Conservation (phyloP, 1,284 basidiomycete species). For the Ceratobasidium sp. region DNA sequence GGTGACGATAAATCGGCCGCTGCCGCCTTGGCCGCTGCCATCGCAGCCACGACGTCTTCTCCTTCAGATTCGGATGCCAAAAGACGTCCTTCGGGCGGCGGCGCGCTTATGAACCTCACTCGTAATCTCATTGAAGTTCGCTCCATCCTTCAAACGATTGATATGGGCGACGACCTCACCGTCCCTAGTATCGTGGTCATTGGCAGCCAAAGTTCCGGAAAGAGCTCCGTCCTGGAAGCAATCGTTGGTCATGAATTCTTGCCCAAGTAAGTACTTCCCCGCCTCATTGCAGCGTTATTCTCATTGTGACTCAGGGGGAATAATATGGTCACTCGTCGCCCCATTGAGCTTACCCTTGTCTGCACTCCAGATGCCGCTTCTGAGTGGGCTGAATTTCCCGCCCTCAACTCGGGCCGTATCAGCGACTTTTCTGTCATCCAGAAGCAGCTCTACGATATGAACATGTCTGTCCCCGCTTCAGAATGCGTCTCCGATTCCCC, state of each 20-base stretch:
- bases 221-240: conserved; percentile 95
- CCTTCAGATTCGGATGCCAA: conserved; percentile 60
- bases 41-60: conserved; percentile 74
- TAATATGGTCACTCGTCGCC: conserved; percentile 99
- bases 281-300: neutral
- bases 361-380: conserved; percentile 79
- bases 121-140: conserved; percentile 96
- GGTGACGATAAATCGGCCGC: conserved; percentile 46
- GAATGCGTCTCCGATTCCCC: conserved; percentile 93
- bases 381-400: conserved; percentile 95
- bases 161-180: conserved; percentile 91
- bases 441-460: conserved; percentile 90
- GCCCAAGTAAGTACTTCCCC: conserved; percentile 74
- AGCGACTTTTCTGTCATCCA: conserved; percentile 90
- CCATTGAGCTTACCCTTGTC: conserved; percentile 95
- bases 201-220: conserved; percentile 96
- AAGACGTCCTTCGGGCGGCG: conserved; percentile 50
- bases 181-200: conserved; percentile 97
- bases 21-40: conserved; percentile 69
- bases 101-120: conserved; percentile 89
- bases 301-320: conserved; percentile 69
- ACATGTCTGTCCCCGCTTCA: conserved; percentile 85
- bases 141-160: conserved; percentile 89
- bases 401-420: conserved; percentile 84
- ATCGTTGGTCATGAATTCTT: conserved; percentile 98